Conservation (phyloP, 495 filamentous ascomycete genomes). For the Apodospora peruviana region DNA sequence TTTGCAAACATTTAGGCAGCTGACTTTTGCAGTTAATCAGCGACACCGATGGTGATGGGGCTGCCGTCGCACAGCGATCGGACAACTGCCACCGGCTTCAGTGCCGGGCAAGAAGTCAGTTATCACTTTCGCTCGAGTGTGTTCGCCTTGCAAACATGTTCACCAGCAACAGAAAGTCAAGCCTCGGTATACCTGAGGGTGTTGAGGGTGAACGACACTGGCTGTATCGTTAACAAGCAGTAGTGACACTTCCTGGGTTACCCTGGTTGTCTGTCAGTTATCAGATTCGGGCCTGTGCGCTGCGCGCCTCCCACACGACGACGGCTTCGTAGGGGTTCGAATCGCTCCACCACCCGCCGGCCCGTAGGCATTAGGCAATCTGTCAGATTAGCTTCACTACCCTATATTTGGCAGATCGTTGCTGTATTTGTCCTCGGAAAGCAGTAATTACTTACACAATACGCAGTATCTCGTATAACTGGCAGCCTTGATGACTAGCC, state of each 20-base stretch:
- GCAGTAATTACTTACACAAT: no score
- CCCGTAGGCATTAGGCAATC: neutral
- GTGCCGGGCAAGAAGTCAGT: neutral
- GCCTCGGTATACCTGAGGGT: neutral
- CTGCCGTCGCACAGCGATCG: no score
- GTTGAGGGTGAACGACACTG: neutral
- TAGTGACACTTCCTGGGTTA: neutral
- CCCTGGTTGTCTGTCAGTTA: neutral
- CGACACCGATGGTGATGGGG: no score
- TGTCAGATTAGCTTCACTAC: neutral
- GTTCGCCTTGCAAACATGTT: no score
- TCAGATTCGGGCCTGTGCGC: neutral
- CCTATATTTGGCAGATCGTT: neutral
- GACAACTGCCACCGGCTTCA: no score
- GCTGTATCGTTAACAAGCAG: neutral
- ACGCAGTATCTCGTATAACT: no score
- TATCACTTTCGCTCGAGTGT: neutral
- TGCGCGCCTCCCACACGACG: neutral
- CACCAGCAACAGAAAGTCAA: no score
- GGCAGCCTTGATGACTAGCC: no score
- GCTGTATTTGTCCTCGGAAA: neutral
- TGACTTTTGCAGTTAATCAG: no score
- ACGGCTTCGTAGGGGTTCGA: neutral
- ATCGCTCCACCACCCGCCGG: no score
- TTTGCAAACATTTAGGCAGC: no score